Conservation (phyloP, 345 rosid species). For the Alliaria petiolata region DNA sequence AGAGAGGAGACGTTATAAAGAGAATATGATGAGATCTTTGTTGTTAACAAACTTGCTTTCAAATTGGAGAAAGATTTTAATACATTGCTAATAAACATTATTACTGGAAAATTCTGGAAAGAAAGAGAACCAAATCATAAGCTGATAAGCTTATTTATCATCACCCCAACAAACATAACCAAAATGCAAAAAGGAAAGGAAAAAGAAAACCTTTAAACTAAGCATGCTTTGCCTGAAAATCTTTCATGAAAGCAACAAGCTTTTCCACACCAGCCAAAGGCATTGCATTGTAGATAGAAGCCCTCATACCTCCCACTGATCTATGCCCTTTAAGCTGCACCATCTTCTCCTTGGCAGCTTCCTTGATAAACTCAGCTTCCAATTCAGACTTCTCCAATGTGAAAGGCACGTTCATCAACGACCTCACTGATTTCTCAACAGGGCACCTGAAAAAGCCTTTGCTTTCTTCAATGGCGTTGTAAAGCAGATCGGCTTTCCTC, state of each 20-base stretch:
- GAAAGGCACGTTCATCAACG: conserved; percentile 97
- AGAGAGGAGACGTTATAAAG: conserved; percentile 1
- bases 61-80: conserved; percentile 5
- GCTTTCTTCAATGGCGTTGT: conserved; percentile 75
- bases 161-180: conserved; percentile 19
- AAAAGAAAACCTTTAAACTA: conserved; percentile 4
- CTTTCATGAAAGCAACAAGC: conserved; percentile 95
- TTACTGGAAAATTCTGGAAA: not conserved
- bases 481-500: conserved; percentile 70
- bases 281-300: conserved; percentile 98
- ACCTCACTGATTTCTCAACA: conserved; percentile 89
- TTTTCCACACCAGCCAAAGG: conserved; percentile 90
- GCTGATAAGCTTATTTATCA: conserved; percentile 17
- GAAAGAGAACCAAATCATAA: conserved; percentile 1
- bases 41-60: not conserved
- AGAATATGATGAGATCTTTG: not conserved
- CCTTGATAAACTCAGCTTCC: conserved; percentile 87
- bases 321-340: conserved; percentile 96
- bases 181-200: not conserved
- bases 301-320: conserved; percentile 97
- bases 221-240: conserved; percentile 88
- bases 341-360: conserved; percentile 92
- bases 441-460: conserved; percentile 79
- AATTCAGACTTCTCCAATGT: conserved; percentile 82
- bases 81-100: conserved; percentile 14